A percentile compares a stretch with the other conserved stretches of the same genome.
Conservation (phyloP, 176 grass and related monocot genomes). For the Musa schizocarpa region DNA sequence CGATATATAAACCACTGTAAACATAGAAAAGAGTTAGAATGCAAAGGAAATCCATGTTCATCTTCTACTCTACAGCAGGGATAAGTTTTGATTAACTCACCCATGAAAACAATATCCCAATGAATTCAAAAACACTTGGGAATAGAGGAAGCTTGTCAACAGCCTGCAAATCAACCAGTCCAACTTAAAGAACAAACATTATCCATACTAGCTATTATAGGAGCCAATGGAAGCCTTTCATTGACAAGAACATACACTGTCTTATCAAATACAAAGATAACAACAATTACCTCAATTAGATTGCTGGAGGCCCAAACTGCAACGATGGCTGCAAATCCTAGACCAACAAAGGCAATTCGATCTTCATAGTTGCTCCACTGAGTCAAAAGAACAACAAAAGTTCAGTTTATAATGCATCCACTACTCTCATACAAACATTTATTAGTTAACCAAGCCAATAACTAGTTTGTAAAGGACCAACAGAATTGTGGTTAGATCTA, state of each 20-base stretch:
- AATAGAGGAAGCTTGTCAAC: conserved; percentile 77
- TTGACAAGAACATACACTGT: neutral
- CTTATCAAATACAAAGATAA: neutral
- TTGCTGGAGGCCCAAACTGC: conserved; percentile 62
- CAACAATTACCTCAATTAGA: conserved; percentile 38
- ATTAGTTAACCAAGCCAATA: neutral
- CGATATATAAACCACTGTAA: conserved; percentile 82
- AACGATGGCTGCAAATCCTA: conserved; percentile 65
- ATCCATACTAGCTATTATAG: neutral
- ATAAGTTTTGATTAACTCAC: conserved; percentile 28
- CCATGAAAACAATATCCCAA: conserved; percentile 74
- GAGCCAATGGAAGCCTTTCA: neutral
- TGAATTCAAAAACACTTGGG: conserved; percentile 50
- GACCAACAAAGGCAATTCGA: conserved; percentile 60
- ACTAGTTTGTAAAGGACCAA: neutral
- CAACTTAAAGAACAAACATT: neutral
- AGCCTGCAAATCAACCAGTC: conserved; percentile 25
- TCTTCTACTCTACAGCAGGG: neutral
- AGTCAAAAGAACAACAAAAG: conserved; percentile 12
- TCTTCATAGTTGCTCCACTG: conserved; percentile 71
- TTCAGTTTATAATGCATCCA: neutral
- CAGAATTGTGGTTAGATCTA: neutral
- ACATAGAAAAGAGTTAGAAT: conserved; percentile 17
- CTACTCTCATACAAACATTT: neutral
- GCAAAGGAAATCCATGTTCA: neutral